Base-by-base conservation (phyloP, 1,284 basidiomycete species). In the Puccinia novopanici region DNA sequence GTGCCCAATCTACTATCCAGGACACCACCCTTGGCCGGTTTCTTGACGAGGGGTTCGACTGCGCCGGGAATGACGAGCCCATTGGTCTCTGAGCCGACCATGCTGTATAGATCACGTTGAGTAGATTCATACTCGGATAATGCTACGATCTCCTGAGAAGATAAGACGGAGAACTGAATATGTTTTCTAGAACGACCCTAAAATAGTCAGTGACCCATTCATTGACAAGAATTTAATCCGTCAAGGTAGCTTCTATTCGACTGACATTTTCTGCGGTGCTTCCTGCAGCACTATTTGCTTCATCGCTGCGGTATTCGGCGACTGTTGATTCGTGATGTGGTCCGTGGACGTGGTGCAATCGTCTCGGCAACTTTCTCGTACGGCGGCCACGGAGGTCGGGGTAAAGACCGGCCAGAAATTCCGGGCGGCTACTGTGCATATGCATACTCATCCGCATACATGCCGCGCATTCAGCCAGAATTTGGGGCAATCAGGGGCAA, bases 41-140 rank as follows among this genome's bases (percentile, higher is more conserved):
- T 87, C 81, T 92, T 89, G 84, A 86, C 74, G 81, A 81, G 40
- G 85, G 86, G 85, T 86, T 84, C 77, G 8, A 72, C 27, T 10
- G 63, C 72, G 40, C 61, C 72, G 10, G 72, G 71, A 42, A 74
- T 42, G 17, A 12, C 63, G 61, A 80, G 42, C 12, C 57, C 75
- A 81, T 81, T 45, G 85, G 86, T 84, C 86, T 84, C 75, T 0
- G 78, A 48, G 45, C 67, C 42, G 27, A 61, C 86, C 75, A 86
- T 85, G 75, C 84, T 93, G 86, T 97, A 98, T 75, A 98, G 87
- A 85, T 96, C 94, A 40, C 93, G 89, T 86, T 93, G 92, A 34
- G 93, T 95, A 82, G 96, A 92, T 86, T 98, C 93, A 83, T 95
- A 96, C 86, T 98, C 95, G 19, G 95, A 92, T 81, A 97, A 89